phyloP scores from a whole-genome alignment of 2,329 filamentous ascomycete genomes.

The Aureobasidium musti region DNA sequence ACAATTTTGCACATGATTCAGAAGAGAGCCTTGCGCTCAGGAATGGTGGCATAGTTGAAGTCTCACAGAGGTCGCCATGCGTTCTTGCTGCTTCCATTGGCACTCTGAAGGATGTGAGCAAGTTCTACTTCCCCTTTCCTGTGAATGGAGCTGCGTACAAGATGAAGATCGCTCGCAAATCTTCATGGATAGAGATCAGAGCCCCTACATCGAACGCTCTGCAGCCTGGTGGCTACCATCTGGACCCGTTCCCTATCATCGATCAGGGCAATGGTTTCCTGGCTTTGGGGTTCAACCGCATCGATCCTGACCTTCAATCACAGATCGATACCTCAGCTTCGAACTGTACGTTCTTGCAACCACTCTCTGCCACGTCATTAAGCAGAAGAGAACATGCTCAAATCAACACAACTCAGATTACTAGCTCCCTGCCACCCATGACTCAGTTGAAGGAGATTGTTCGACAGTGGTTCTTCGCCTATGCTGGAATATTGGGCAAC shows the following conservation, averaged over 20 bases:
- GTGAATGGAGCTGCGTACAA: slow-evolving; percentile 33
- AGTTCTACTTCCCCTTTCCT: slow-evolving; percentile 33
- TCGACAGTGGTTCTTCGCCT: neutral
- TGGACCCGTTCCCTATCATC: slow-evolving; percentile 36
- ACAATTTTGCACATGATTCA: neutral
- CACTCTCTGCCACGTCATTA: neutral
- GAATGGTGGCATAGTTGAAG: neutral
- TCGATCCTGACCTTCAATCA: slow-evolving; percentile 14
- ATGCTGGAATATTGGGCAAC: neutral
- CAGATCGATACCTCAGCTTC: slow-evolving; percentile 3
- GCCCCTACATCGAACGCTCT: slow-evolving; percentile 33
- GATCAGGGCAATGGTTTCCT: neutral
- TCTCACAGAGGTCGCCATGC: slow-evolving; percentile 18
- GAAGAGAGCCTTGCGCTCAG: slow-evolving; percentile 8
- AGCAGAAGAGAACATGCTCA: neutral
- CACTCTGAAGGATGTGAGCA: neutral
- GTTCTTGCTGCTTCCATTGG: slow-evolving; percentile 1
- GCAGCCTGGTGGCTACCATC: slow-evolving; percentile 33
- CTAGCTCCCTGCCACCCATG: slow-evolving; percentile 33
- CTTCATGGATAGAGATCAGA: slow-evolving; percentile 40
- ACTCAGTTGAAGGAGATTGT: slow-evolving; percentile 29
- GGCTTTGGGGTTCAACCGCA: slow-evolving; percentile 9
- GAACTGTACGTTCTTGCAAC: slow-evolving; percentile 18
- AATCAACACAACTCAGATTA: neutral
- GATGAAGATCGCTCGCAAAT: slow-evolving; percentile 39